phyloP scores from a whole-genome alignment of 805 yeast species.

The Trichomonascus vanleenenianus region DNA sequence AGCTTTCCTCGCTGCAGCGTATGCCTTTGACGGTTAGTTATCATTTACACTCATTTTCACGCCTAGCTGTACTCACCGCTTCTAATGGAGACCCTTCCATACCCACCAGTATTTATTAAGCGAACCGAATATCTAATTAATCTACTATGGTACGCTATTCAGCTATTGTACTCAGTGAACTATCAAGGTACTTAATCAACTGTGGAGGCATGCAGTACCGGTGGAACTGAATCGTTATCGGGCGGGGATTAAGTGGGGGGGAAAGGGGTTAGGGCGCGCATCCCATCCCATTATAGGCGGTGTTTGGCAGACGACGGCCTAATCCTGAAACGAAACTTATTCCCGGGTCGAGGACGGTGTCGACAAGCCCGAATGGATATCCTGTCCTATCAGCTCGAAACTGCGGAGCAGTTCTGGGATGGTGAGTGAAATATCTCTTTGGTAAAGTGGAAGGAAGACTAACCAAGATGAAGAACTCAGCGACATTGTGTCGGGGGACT shows the following conservation, averaged over 20 bases:
- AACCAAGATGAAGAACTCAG: constrained; percentile 51
- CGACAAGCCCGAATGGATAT: constrained; percentile 25
- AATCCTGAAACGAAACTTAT: background rate
- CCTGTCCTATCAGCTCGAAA: constrained; percentile 23
- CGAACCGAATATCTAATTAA: too few species aligned
- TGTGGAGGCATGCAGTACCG: too few species aligned
- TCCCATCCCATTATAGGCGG: background rate
- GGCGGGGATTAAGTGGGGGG: background rate
- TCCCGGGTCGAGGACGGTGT: too few species aligned
- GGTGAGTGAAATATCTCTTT: constrained; percentile 25
- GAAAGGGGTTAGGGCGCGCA: background rate
- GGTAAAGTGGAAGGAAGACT: constrained; percentile 23
- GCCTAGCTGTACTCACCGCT: constrained; percentile 6
- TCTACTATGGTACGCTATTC: too few species aligned
- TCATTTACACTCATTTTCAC: background rate
- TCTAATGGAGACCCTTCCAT: constrained; percentile 19
- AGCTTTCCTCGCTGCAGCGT: constrained; percentile 45
- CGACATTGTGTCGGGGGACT: constrained; percentile 38
- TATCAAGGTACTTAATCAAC: too few species aligned
- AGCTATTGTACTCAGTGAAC: too few species aligned
- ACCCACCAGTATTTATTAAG: background rate
- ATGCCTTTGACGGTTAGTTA: constrained; percentile 32
- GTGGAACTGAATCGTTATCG: background rate
- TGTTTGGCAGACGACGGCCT: too few species aligned
- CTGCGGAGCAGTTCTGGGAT: constrained; percentile 26